Percentiles rank a stretch among this genome's conserved stretches.
Evolutionary conservation across 257 asterid genomes (phyloP).

Genomic region (Penstemon eatonii): DNA sequence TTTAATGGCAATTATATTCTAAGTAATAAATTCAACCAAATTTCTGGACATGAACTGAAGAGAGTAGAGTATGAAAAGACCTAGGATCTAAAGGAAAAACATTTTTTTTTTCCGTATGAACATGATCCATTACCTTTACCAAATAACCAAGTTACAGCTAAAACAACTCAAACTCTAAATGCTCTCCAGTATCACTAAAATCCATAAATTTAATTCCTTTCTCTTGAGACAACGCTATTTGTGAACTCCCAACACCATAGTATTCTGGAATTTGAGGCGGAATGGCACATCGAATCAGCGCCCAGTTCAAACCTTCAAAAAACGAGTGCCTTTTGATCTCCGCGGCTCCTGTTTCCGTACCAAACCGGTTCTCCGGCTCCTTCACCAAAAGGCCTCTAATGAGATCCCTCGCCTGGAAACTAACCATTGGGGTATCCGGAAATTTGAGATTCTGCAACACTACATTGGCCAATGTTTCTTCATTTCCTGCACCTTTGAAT

Average conservation of each 20-base stretch:
- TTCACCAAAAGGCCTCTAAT: slow-evolving; percentile 33
- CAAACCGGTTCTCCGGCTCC: slow-evolving; percentile 37
- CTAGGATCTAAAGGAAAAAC: too few relatives aligned
- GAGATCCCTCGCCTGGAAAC: slow-evolving; percentile 36
- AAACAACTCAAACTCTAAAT: slow-evolving; percentile 16
- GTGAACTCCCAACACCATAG: not conserved
- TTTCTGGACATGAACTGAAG: too few relatives aligned
- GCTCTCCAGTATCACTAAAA: not conserved
- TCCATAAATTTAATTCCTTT: not conserved
- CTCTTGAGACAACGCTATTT: not conserved
- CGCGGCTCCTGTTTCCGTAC: slow-evolving; percentile 37
- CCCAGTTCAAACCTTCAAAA: slow-evolving; percentile 39
- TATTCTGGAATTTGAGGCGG: slow-evolving; percentile 37
- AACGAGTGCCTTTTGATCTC: slow-evolving; percentile 40
- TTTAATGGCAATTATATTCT: too few relatives aligned
- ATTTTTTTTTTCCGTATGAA: too few relatives aligned
- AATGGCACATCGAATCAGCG: slow-evolving; percentile 35
- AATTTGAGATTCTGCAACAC: slow-evolving; percentile 33
- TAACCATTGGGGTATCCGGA: slow-evolving; percentile 34
- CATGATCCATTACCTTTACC: too few relatives aligned
- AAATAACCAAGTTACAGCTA: not conserved
- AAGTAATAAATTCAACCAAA: too few relatives aligned
- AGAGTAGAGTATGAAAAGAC: too few relatives aligned
- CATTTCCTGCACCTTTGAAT: slow-evolving; percentile 36
- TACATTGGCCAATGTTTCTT: slow-evolving; percentile 35